Evolutionary conservation across 73 alveolate genomes (phyloP).

Genomic region (Blepharisma stoltei): DNA sequence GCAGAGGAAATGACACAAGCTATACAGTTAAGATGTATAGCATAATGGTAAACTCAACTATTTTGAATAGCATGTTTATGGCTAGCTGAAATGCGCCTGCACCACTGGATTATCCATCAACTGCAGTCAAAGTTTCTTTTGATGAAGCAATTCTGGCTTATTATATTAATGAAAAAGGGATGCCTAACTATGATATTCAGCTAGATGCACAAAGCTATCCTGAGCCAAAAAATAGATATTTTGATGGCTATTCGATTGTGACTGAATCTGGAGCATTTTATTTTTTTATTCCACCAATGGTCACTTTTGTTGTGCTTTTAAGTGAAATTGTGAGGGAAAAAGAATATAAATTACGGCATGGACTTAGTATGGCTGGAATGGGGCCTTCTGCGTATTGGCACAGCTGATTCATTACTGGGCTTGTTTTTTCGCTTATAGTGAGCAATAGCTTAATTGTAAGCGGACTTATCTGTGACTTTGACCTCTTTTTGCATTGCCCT

Average conservation of each 20-base stretch:
- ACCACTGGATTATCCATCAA: conserved; percentile 59
- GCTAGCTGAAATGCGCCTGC: conserved; percentile 51
- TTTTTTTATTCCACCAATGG: conserved; percentile 61
- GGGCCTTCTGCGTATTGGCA: conserved; percentile 55
- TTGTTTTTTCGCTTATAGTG: conserved; percentile 35
- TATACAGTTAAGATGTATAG: conserved; percentile 51
- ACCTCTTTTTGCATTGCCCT: conserved; percentile 5
- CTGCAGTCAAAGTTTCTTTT: conserved; percentile 50
- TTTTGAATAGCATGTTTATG: conserved; percentile 57
- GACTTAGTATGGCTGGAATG: conserved; percentile 60
- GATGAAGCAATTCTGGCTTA: conserved; percentile 64
- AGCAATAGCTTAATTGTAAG: not conserved
- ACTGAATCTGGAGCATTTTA: conserved; percentile 58
- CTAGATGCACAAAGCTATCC: conserved; percentile 43
- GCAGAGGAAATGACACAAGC: conserved; percentile 43
- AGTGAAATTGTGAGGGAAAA: conserved; percentile 67
- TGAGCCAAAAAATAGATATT: conserved; percentile 45
- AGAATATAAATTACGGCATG: conserved; percentile 55
- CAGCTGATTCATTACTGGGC: conserved; percentile 52
- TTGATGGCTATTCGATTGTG: conserved; percentile 48
- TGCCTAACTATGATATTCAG: conserved; percentile 31
- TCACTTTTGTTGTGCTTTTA: conserved; percentile 47
- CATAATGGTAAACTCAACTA: conserved; percentile 63
- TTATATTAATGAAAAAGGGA: conserved; percentile 19
- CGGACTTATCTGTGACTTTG: conserved; percentile 22